Conservation (phyloP, 208 protist species). For the Blechomonas ayalai region DNA sequence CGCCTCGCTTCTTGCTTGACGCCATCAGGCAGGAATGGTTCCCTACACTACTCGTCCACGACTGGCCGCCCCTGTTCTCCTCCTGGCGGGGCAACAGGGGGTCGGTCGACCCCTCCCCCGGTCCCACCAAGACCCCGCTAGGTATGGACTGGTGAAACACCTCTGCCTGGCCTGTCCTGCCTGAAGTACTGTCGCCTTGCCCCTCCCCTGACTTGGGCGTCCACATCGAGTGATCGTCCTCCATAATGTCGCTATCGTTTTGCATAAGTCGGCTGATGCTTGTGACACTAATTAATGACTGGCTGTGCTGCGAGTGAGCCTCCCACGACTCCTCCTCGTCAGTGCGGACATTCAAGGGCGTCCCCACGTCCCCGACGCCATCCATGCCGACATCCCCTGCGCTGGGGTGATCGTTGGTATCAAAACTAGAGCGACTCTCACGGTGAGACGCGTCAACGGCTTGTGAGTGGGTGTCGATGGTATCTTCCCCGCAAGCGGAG, state of each 20-base stretch:
- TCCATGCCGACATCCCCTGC: not conserved
- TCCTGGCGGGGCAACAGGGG: too few relatives aligned
- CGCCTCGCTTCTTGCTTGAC: too few relatives aligned
- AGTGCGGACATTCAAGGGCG: conserved; percentile 1
- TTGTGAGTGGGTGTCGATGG: not conserved
- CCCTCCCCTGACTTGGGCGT: too few relatives aligned
- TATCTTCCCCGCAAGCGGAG: not conserved
- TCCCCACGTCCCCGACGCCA: not conserved
- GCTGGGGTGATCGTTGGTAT: not conserved
- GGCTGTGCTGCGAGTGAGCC: conserved; percentile 19
- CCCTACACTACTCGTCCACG: too few relatives aligned
- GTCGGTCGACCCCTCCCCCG: too few relatives aligned
- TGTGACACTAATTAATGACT: conserved; percentile 44
- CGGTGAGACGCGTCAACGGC: conserved; percentile 1
- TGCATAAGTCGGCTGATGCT: conserved; percentile 29
- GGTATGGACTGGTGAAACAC: too few relatives aligned
- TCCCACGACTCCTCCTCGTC: conserved; percentile 4
- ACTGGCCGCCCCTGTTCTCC: too few relatives aligned
- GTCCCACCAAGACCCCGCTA: too few relatives aligned
- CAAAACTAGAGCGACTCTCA: conserved; percentile 3
- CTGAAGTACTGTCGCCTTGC: too few relatives aligned
- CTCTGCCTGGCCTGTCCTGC: too few relatives aligned
- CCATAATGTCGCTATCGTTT: conserved; percentile 6
- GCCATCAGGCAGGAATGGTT: too few relatives aligned
- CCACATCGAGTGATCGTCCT: conserved; percentile 10